Evolutionary conservation across 176 grass and related monocot genomes (phyloP).

Genomic region (Aegilops sharonensis): DNA sequence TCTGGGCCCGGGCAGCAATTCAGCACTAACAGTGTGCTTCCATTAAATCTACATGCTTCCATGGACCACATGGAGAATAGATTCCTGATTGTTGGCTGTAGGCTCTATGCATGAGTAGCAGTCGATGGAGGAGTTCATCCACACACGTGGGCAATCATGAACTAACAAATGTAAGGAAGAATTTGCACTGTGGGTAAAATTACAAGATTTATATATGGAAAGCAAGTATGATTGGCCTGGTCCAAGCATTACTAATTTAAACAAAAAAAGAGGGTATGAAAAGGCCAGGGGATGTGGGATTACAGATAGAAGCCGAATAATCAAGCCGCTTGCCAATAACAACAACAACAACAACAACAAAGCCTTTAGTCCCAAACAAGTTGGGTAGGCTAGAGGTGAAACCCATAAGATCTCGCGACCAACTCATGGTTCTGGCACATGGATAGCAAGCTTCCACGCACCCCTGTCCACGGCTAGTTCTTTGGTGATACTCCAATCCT

Average conservation of each 20-base stretch:
- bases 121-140: neutral
- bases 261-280: neutral
- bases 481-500: no score
- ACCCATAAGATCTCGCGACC: no score
- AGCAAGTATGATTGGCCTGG: neutral
- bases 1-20: neutral
- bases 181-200: neutral
- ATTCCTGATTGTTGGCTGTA: neutral
- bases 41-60: neutral
- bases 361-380: no score
- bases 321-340: neutral
- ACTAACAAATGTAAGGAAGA: slow-evolving; percentile 7
- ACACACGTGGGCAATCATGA: neutral
- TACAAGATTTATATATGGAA: neutral
- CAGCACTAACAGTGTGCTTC: neutral
- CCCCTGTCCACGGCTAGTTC: no score
- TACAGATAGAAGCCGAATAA: neutral
- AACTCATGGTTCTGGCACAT: no score
- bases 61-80: neutral
- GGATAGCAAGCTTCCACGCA: no score
- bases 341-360: no score
- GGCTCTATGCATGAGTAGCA: neutral
- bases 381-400: no score
- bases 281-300: neutral
- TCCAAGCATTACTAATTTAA: neutral